Evolutionary conservation across 2,329 filamentous ascomycete genomes (phyloP), one percentile per base, ranked within the genome.

Genomic region (Fusarium begoniae): DNA sequence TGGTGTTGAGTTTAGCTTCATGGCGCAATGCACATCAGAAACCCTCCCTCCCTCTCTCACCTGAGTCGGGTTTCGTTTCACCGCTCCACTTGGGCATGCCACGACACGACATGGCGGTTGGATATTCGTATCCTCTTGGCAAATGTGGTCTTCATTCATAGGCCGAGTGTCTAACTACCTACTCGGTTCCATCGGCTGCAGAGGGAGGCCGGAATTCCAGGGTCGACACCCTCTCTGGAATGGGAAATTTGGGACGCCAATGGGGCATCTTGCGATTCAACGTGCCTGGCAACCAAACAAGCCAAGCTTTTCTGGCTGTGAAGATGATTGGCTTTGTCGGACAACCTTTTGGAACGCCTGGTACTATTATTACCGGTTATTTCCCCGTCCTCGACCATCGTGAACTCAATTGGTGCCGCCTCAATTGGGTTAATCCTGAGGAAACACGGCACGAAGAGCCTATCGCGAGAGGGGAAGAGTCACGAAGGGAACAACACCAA

Each of bases 401-500:
- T 61, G 47, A 56, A 41, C 58, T 60, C 51, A 60, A 59, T 67
- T 59, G 24, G 50, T 32, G 50, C 18, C 38, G 40, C 47, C 62
- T 45, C 17, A 18, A 28, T 35, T 15, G 38, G 62, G 62, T 55
- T 40, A 60, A 59, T 51, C 38, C 38, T 57, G 43, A 35, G 15
- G 45, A 55, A 35, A 32, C 8, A 17, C 55, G 41, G 24, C 55
- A 58, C 20, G 30, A n/a, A 14, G n/a, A 41, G 15, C 37, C n/a
- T 20, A 17, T 30, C 37, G n/a, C 56, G 40, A 20, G 28, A 43
- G 37, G 37, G 37, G 37, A 22, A 55, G 17, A n/a, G 20, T 5
- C 10, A 28, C 55, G 3, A 48, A 57, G 24, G 15, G 6, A 48
- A 10, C 43, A 30, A 30, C 43, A 51, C 32, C 56, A 38, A 37